Base-by-base conservation (phyloP, 768 basidiomycete genomes). In the Rhodotorula paludigena region DNA sequence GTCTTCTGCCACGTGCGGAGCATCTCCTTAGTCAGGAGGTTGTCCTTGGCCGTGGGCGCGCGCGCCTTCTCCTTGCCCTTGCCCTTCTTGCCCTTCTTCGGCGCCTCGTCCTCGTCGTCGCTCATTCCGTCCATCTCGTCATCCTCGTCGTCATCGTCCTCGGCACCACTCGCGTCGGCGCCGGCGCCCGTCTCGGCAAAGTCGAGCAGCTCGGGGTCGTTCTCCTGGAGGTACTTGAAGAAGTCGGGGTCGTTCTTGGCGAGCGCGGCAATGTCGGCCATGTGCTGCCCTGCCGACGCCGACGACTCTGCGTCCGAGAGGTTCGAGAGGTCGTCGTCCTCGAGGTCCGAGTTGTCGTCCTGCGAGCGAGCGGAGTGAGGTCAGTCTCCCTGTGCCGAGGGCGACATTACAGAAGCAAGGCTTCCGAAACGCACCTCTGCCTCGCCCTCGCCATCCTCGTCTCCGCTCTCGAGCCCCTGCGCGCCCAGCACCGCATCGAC, bases 191-290 rank as follows among this genome's bases (percentile, higher is more conserved):
- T 57, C 39, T 60, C 66, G 53, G 75, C 81, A 76, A 98, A 98
- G 8, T 90, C 83, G 5, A 99, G 82, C n/a, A 98, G 81, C 62
- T 92, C 92, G 65, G 82, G 81, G 79, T 99, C 96, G 76, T 99
- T 92, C 79, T 98, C 90, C 80, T 93, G 88, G 4, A 99, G 82
- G 77, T 93, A 99, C 79, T 93, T 91, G 87, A 85, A 99, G 80
- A 98, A 99, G 76, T 96, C 94, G n/a, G 94, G 94, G 78, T 99
- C 94, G 77, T 91, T 92, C 79, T 94, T 89, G 3, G 90, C 90
- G 42, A 99, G 84, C 76, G 89, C 87, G 45, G 89, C 86, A 21
- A 99, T 83, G 62, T 94, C 89, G 52, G 86, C 78, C 66, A 91
- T 80, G 81, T 97, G 94, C 9, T 82, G 79, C 59, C 82, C 81